phyloP scores from a whole-genome alignment of 345 rosid species.

The Lepidium aucheri region DNA sequence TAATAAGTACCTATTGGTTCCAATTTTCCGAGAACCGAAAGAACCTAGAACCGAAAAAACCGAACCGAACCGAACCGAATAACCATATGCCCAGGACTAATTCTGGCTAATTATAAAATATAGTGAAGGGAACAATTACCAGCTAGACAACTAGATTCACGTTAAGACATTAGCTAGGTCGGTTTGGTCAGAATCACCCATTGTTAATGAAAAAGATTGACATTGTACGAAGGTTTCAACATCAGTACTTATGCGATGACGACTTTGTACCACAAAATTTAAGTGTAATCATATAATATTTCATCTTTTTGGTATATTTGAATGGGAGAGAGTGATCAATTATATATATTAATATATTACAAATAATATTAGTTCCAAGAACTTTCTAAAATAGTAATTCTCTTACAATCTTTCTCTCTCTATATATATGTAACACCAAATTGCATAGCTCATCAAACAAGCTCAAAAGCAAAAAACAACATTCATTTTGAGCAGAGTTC shows the following conservation, averaged over 20 bases:
- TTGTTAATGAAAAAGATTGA: constrained; percentile 8
- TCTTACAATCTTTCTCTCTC: not conserved
- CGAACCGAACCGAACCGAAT: too few species aligned
- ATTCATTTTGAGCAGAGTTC: not conserved
- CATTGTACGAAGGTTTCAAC: constrained; percentile 20
- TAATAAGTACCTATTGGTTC: too few species aligned
- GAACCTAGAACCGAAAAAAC: too few species aligned
- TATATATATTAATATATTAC: constrained; percentile 1
- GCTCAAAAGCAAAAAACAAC: not conserved
- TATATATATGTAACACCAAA: constrained; percentile 19
- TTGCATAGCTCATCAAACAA: constrained; percentile 16
- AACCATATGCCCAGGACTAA: too few species aligned
- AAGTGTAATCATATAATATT: not conserved
- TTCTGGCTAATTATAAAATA: too few species aligned
- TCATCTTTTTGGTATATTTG: not conserved
- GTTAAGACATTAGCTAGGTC: too few species aligned
- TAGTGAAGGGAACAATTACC: too few species aligned
- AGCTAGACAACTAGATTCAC: too few species aligned
- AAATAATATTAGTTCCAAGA: constrained; percentile 9
- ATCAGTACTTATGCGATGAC: constrained; percentile 26
- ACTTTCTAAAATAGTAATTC: not conserved
- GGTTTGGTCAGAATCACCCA: too few species aligned
- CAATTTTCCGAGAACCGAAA: too few species aligned
- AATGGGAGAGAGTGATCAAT: constrained; percentile 14
- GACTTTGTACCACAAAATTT: constrained; percentile 6